These are phyloP conservation scores for Backusella tuberculispora DNA, from an alignment of 192 early-diverging fungal species.

Conservation along the genomic window DNA sequence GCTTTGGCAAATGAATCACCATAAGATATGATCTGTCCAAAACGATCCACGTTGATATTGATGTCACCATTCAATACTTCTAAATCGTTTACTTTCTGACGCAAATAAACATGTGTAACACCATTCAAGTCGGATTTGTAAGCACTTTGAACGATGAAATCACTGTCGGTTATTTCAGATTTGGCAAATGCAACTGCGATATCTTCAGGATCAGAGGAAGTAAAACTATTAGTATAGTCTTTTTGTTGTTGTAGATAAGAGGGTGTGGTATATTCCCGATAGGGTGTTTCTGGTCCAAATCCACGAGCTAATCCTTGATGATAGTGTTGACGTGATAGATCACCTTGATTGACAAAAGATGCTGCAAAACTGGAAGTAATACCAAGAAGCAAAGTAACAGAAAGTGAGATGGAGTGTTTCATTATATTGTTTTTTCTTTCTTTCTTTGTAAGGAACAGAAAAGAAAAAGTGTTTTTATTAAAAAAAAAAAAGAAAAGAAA, in stretches of 20 bases:
- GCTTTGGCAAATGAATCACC: slow-evolving; percentile 65
- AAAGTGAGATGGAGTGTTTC: slow-evolving; percentile 11
- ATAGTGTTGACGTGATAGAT: slow-evolving; percentile 5
- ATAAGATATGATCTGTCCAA: slow-evolving; percentile 72
- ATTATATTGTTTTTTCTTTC: background rate
- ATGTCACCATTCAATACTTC: slow-evolving; percentile 84
- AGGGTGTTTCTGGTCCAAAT: slow-evolving; percentile 24
- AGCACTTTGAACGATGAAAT: slow-evolving; percentile 65
- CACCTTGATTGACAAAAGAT: background rate
- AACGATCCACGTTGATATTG: slow-evolving; percentile 75
- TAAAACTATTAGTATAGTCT: background rate
- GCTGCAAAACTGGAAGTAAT: slow-evolving; percentile 7
- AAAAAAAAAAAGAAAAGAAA: too few relatives aligned
- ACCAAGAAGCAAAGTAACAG: slow-evolving; percentile 14
- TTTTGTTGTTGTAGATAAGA: slow-evolving; percentile 1
- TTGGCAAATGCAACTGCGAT: slow-evolving; percentile 55
- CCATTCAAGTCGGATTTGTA: slow-evolving; percentile 74
- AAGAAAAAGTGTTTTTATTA: background rate
- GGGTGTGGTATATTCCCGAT: slow-evolving; percentile 21
- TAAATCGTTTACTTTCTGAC: slow-evolving; percentile 71
- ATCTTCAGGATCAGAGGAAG: slow-evolving; percentile 36
- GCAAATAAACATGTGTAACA: slow-evolving; percentile 85
- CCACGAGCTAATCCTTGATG: slow-evolving; percentile 22
- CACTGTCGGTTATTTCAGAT: slow-evolving; percentile 41
- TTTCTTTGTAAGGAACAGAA: background rate